phyloP scores from a whole-genome alignment of 73 alveolate genomes.

The Paramecium caudatum region DNA sequence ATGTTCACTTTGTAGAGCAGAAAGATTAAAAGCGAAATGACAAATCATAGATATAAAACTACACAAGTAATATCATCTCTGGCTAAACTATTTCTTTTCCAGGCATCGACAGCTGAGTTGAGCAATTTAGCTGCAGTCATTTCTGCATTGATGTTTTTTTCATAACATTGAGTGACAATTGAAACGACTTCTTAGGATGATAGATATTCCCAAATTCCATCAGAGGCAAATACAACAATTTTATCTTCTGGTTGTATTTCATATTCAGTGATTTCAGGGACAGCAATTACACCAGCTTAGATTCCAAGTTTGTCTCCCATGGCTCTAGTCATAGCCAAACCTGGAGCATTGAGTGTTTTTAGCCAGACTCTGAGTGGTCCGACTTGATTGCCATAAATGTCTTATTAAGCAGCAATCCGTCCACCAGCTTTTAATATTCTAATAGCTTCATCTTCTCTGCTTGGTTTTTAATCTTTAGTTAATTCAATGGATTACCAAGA shows the following conservation, averaged over 20 bases:
- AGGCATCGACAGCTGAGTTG: slow-evolving; percentile 47
- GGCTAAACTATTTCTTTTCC: slow-evolving; percentile 73
- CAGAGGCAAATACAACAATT: slow-evolving; percentile 82
- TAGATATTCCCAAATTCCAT: slow-evolving; percentile 84
- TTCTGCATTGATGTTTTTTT: slow-evolving; percentile 73
- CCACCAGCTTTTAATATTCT: slow-evolving; percentile 84
- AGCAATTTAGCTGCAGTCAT: slow-evolving; percentile 67
- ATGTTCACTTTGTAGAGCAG: slow-evolving; percentile 77
- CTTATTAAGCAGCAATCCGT: slow-evolving; percentile 82
- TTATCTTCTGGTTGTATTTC: slow-evolving; percentile 77
- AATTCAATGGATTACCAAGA: slow-evolving; percentile 79
- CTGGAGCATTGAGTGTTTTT: slow-evolving; percentile 85
- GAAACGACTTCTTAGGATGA: neutral
- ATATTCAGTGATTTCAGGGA: slow-evolving; percentile 82
- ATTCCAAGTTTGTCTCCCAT: slow-evolving; percentile 84
- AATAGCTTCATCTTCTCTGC: slow-evolving; percentile 81
- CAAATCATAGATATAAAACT: slow-evolving; percentile 52
- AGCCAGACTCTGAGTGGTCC: slow-evolving; percentile 85
- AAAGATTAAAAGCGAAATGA: slow-evolving; percentile 62
- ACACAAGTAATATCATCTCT: slow-evolving; percentile 77
- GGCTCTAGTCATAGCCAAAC: slow-evolving; percentile 86
- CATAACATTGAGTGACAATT: neutral
- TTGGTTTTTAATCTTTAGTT: slow-evolving; percentile 83
- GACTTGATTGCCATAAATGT: slow-evolving; percentile 80
- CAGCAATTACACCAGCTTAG: slow-evolving; percentile 82